phyloP scores from a whole-genome alignment of 306 rosid genomes.

The Cucurbita maxima region DNA sequence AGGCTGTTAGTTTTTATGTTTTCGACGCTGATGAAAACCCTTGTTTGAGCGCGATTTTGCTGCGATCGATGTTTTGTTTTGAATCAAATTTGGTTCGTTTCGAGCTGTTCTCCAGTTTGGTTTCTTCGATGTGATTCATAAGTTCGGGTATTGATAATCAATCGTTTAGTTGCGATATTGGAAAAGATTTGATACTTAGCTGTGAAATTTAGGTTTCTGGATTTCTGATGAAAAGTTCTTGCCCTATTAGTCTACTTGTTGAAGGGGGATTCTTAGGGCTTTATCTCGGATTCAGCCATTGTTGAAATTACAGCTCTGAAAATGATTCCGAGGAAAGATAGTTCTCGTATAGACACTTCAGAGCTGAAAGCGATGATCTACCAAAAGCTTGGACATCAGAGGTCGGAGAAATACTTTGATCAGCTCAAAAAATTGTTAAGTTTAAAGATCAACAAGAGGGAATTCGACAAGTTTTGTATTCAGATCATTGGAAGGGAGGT shows the following conservation, averaged over 20 bases:
- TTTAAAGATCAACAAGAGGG: conserved; percentile 50
- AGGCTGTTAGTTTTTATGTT: background rate
- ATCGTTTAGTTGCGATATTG: background rate
- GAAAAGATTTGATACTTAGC: background rate
- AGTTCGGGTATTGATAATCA: background rate
- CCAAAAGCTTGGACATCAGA: conserved; percentile 53
- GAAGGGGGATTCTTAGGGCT: conserved; percentile 17
- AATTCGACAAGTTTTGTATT: conserved; percentile 54
- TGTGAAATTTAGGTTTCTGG: conserved; percentile 40
- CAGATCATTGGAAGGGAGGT: conserved; percentile 66
- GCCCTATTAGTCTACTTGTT: conserved; percentile 18
- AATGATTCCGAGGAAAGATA: conserved; percentile 31
- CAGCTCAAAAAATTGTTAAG: conserved; percentile 49
- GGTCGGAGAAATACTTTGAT: conserved; percentile 62
- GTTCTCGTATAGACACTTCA: conserved; percentile 47
- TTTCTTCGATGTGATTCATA: background rate
- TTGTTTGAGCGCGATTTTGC: background rate
- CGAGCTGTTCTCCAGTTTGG: background rate
- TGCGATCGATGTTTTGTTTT: background rate
- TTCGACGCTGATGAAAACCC: background rate
- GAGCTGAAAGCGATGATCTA: conserved; percentile 63
- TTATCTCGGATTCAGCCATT: conserved; percentile 13
- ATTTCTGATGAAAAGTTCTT: conserved; percentile 19
- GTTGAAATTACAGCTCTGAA: conserved; percentile 16
- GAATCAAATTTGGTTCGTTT: background rate